Evolutionary conservation across 768 basidiomycete genomes (phyloP).

Genomic region (Mycena rosella): DNA sequence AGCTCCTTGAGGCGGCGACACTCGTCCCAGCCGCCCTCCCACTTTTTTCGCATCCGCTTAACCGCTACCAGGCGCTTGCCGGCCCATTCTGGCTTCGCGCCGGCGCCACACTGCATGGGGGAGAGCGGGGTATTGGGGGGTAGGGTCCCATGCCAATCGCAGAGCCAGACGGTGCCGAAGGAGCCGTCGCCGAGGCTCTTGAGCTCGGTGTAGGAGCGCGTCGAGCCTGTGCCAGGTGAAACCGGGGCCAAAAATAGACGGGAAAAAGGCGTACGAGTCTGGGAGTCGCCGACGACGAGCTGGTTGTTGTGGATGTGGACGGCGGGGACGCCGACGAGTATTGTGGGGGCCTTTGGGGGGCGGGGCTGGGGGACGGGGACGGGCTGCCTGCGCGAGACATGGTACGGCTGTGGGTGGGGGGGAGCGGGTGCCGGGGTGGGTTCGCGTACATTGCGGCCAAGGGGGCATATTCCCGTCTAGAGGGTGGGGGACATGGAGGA

Average conservation of each 20-base stretch:
- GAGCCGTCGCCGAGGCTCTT: conserved; percentile 98
- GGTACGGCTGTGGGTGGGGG: conserved; percentile 40
- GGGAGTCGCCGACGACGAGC: conserved; percentile 79
- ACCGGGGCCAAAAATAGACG: conserved; percentile 26
- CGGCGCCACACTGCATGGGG: conserved; percentile 96
- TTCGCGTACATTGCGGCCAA: conserved; percentile 30
- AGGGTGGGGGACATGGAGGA: conserved; percentile 1
- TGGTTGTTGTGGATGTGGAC: conserved; percentile 77
- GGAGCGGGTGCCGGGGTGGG: conserved; percentile 49
- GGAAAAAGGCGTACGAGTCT: conserved; percentile 67
- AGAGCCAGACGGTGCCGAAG: conserved; percentile 98
- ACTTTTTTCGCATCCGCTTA: conserved; percentile 98
- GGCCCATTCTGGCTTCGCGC: conserved; percentile 92
- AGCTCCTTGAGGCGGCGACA: conserved; percentile 96
- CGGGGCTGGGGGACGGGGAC: conserved; percentile 45
- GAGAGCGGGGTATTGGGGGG: conserved; percentile 92
- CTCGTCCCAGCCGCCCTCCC: conserved; percentile 99
- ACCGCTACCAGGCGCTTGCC: conserved; percentile 96
- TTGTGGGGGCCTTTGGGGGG: conserved; percentile 69
- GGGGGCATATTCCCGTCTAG: conserved; percentile 14
- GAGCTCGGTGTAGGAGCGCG: conserved; percentile 92
- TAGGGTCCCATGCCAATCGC: conserved; percentile 98
- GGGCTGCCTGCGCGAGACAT: conserved; percentile 42
- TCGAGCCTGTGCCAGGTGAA: conserved; percentile 63
- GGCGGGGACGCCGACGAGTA: conserved; percentile 80